A percentile compares a stretch with the other conserved stretches of the same genome.
Evolutionary conservation across 2,329 filamentous ascomycete genomes (phyloP).

Genomic region (Epicoccum nigrum): DNA sequence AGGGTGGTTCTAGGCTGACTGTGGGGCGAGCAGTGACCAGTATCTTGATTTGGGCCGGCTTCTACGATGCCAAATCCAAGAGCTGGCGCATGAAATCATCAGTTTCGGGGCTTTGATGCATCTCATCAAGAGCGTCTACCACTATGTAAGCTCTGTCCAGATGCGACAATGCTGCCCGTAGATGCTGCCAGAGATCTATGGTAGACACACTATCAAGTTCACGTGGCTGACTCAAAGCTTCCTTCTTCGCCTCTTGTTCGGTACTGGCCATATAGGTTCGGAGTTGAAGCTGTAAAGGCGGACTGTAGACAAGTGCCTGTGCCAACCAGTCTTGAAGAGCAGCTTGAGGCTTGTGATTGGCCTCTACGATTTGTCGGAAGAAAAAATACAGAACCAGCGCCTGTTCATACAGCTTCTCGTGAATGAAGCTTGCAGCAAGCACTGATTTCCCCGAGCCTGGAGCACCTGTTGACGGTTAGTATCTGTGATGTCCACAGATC

Average conservation of each 20-base stretch:
- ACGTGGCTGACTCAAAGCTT: not conserved
- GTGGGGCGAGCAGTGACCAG: constrained; percentile 54
- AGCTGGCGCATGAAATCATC: constrained; percentile 44
- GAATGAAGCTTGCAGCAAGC: not conserved
- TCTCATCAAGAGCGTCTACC: constrained; percentile 56
- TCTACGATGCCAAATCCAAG: constrained; percentile 39
- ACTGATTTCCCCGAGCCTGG: constrained; percentile 20
- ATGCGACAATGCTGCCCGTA: not conserved
- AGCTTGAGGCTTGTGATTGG: constrained; percentile 34
- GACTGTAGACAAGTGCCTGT: constrained; percentile 39
- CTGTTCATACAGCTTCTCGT: not conserved
- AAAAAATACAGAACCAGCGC: constrained; percentile 44
- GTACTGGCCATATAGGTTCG: not conserved
- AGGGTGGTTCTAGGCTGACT: constrained; percentile 34
- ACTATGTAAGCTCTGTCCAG: constrained; percentile 46
- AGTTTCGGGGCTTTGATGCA: constrained; percentile 47
- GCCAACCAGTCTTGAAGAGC: constrained; percentile 43
- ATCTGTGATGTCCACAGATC: not conserved
- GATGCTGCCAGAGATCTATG: not conserved
- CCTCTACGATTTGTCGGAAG: constrained; percentile 47
- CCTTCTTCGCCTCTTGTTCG: not conserved
- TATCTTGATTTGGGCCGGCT: constrained; percentile 48
- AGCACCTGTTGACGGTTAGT: constrained; percentile 33
- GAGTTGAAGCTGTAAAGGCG: constrained; percentile 31
- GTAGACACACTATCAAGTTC: not conserved